phyloP scores from a whole-genome alignment of 2,329 filamentous ascomycete genomes.

The Xylariaceae sp. region DNA sequence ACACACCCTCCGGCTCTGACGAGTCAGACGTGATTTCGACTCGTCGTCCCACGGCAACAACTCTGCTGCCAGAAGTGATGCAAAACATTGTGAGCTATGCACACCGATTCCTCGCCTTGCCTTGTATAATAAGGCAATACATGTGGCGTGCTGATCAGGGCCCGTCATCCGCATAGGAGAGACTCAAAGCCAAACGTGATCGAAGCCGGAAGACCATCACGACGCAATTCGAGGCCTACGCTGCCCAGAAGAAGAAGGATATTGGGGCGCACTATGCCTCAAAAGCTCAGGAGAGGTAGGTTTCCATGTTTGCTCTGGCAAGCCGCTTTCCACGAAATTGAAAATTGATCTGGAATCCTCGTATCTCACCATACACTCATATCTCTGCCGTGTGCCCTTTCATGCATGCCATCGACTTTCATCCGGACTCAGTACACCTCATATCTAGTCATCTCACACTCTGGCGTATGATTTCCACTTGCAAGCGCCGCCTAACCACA shows the following conservation, averaged over 20 bases:
- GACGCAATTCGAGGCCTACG: conserved; percentile 15
- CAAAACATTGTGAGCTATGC: conserved; percentile 24
- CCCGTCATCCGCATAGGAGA: conserved; percentile 21
- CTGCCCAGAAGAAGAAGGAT: conserved; percentile 14
- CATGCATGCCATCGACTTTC: too few species aligned
- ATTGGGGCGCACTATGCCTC: conserved; percentile 20
- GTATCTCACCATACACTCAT: neutral
- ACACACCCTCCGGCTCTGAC: neutral
- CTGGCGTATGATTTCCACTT: too few species aligned
- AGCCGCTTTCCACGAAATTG: neutral
- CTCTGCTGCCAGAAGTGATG: conserved; percentile 20
- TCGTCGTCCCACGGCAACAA: conserved; percentile 5
- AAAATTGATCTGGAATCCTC: neutral
- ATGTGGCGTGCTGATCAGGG: conserved; percentile 11
- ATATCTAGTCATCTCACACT: too few species aligned
- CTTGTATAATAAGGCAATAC: neutral
- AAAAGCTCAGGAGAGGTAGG: conserved; percentile 22
- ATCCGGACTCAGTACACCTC: too few species aligned
- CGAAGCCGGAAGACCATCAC: conserved; percentile 18
- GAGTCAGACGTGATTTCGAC: conserved; percentile 15
- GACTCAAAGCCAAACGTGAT: conserved; percentile 21
- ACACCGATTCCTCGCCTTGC: neutral
- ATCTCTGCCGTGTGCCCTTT: neutral
- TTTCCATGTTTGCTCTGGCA: neutral
- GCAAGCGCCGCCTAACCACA: neutral